phyloP scores from a whole-genome alignment of 768 basidiomycete genomes.

The Leccinum subgranulosum region DNA sequence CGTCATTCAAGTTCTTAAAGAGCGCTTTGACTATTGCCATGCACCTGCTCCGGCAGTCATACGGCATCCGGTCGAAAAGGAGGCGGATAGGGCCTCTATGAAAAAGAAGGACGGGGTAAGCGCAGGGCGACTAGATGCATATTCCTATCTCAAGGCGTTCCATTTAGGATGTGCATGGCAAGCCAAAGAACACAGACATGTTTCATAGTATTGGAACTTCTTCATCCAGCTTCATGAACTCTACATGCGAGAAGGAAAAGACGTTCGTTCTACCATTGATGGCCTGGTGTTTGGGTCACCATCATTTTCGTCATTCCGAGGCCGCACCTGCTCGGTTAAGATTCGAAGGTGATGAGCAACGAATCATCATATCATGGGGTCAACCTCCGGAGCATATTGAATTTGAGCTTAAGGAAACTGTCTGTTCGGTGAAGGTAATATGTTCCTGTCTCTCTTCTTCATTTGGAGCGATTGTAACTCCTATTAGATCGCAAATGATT shows the following conservation, averaged over 20 bases:
- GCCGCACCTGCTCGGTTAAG: constrained; percentile 9
- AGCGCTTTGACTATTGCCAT: constrained; percentile 5
- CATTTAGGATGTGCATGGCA: constrained; percentile 3
- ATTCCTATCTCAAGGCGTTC: constrained; percentile 3
- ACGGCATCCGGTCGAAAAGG: not conserved
- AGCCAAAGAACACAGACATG: not conserved
- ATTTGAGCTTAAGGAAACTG: constrained; percentile 18
- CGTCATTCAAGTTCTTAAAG: constrained; percentile 12
- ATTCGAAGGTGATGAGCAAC: constrained; percentile 8
- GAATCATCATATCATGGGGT: constrained; percentile 10
- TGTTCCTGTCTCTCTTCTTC: not conserved
- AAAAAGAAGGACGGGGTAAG: constrained; percentile 24
- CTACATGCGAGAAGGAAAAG: constrained; percentile 8
- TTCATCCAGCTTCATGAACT: constrained; percentile 24
- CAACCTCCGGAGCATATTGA: constrained; percentile 6
- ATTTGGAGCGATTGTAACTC: not conserved
- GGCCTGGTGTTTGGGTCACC: constrained; percentile 29
- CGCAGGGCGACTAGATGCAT: not conserved
- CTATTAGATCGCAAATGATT: constrained; percentile 25
- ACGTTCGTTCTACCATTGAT: constrained; percentile 16
- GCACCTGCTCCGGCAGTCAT: constrained; percentile 1
- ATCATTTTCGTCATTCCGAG: constrained; percentile 12
- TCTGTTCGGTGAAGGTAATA: constrained; percentile 14
- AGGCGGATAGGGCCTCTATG: too few relatives aligned
- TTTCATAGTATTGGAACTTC: constrained; percentile 27